phyloP scores from a whole-genome alignment of 345 rosid species.

The Populus ilicifolia region DNA sequence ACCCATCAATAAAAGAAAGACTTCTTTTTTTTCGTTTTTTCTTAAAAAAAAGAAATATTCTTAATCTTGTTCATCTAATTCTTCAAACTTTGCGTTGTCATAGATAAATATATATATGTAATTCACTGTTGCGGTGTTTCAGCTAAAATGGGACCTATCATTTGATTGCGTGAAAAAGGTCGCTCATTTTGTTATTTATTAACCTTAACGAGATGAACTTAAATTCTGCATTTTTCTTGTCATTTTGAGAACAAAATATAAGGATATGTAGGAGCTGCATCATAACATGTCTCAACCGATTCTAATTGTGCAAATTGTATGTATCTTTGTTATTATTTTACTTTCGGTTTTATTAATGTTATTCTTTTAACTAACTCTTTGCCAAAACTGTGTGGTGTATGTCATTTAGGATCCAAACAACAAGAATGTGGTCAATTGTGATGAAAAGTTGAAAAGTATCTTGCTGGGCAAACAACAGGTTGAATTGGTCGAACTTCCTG shows the following conservation, averaged over 20 bases:
- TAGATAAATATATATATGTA: too few relatives aligned
- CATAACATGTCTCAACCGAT: too few relatives aligned
- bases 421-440: constrained; percentile 80
- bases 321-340: too few relatives aligned
- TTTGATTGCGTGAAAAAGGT: neutral
- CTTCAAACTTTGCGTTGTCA: too few relatives aligned
- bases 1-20: too few relatives aligned
- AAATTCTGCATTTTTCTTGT: neutral
- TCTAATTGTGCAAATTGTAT: too few relatives aligned
- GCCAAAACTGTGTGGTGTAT: neutral
- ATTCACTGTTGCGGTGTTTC: too few relatives aligned
- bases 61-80: too few relatives aligned
- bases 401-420: constrained; percentile 62
- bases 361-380: neutral
- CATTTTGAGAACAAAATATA: neutral
- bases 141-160: too few relatives aligned
- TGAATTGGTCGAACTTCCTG: constrained; percentile 80
- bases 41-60: too few relatives aligned
- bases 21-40: too few relatives aligned
- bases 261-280: neutral
- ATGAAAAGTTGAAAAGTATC: constrained; percentile 65
- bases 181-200: neutral
- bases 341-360: too few relatives aligned
- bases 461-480: constrained; percentile 71
- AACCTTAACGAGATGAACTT: neutral